phyloP scores from a whole-genome alignment of 805 yeast species.

The Suhomyces faveliae region DNA sequence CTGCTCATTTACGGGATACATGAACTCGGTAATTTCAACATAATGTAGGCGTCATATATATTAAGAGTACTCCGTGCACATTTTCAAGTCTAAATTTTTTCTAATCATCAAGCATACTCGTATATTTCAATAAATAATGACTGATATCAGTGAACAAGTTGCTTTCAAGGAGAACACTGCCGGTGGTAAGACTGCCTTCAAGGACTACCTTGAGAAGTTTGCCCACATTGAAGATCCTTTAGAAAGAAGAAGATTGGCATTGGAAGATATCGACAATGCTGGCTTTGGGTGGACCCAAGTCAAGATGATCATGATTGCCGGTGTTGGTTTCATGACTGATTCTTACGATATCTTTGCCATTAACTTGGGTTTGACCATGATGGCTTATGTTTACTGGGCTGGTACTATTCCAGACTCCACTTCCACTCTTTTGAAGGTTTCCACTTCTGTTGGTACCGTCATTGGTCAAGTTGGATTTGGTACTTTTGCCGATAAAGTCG shows the following conservation, averaged over 20 bases:
- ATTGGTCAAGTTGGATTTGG: conserved; percentile 89
- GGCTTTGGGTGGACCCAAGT: conserved; percentile 80
- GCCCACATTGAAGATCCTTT: conserved; percentile 82
- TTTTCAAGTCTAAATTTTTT: not conserved
- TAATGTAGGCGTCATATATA: not conserved
- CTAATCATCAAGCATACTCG: not conserved
- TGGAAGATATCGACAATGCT: conserved; percentile 80
- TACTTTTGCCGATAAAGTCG: conserved; percentile 72
- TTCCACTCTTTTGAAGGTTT: conserved; percentile 73
- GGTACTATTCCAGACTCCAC: conserved; percentile 69
- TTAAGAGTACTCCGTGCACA: not conserved
- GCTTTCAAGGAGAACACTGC: conserved; percentile 19
- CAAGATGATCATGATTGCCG: conserved; percentile 78
- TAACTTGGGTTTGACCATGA: conserved; percentile 76
- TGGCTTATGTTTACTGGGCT: conserved; percentile 71
- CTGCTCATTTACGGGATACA: conserved; percentile 1
- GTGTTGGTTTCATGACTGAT: conserved; percentile 93
- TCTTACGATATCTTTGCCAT: conserved; percentile 92
- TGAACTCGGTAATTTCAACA: not conserved
- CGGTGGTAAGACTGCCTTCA: conserved; percentile 88
- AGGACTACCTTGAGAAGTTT: conserved; percentile 74
- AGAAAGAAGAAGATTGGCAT: conserved; percentile 82
- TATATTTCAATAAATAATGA: conserved; percentile 13
- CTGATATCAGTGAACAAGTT: conserved; percentile 23
- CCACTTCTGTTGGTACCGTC: conserved; percentile 92